Base-by-base conservation (phyloP, 805 yeast genomes). In the Huiozyma naganishii region DNA sequence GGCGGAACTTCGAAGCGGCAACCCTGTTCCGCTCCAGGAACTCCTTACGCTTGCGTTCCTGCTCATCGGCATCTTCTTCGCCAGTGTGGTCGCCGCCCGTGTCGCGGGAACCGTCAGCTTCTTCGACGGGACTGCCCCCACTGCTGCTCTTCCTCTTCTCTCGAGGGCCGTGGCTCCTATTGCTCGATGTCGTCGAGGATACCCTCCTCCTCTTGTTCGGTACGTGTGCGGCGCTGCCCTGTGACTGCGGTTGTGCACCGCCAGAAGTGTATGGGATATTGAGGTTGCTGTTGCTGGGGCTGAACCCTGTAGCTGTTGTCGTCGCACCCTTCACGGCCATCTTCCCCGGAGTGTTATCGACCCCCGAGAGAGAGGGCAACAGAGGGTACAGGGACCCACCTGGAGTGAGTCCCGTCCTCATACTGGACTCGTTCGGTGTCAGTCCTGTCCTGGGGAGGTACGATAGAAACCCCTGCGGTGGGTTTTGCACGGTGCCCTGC, bases 1-100 rank as follows among this genome's bases (percentile, higher is more conserved):
- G 95, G 47, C 98, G 76, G 69, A 97, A 92, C 59, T 88, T 89
- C 27, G 92, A 79, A 0, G 98, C 98, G 0, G 98, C 98, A 7
- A 92, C 77, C 45, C 98, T 73, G 62, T 92, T 92, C 49, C 97
- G 72, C 59, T 92, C 98, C 50, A 92, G 64, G 55, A 77, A 90
- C 57, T 70, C 80, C 59, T 72, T 78, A 49, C 89, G 74, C 39
- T 54, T 61, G n/a, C 55, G 57, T 57, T 84, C 87, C 65, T 81
- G 74, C 64, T 85, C 95, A 68, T 84, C 62, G 65, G 84, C 45
- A 74, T 74, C 12, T 70, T 76, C 44, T 5, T 32, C 40, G 12
- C 40, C 45, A 30, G 17, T 30, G 33, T 30, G 11, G 33, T 9
- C 33, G 33, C 33, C n/a, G 33, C 33, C 33, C 37, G 39, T 41